Percentiles rank a stretch among this genome's conserved stretches.
Evolutionary conservation across 495 filamentous ascomycete genomes (phyloP).

Genomic region (Aspergillus ostianus): DNA sequence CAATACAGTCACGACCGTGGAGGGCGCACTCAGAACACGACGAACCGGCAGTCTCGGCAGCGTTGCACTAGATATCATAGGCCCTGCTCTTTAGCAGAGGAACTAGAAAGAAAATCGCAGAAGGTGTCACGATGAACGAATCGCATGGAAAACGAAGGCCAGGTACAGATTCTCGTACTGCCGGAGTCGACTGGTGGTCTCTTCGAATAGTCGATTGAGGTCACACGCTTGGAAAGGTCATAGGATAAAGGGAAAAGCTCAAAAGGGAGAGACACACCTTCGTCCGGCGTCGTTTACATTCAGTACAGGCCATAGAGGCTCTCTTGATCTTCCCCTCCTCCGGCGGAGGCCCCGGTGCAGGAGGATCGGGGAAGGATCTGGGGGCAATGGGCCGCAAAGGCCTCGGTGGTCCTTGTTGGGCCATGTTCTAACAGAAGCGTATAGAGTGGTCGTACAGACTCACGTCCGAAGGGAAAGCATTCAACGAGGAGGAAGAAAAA

Average conservation of each 20-base stretch:
- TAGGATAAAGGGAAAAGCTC: background rate
- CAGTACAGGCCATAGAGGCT: constrained; percentile 41
- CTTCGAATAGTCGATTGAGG: background rate
- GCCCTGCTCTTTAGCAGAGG: background rate
- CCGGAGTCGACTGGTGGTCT: background rate
- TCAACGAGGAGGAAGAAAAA: background rate
- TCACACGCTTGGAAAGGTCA: background rate
- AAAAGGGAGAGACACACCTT: constrained; percentile 30
- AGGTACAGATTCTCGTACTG: background rate
- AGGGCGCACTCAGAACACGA: constrained; percentile 37
- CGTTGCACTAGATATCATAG: constrained; percentile 22
- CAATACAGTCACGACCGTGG: constrained; percentile 37
- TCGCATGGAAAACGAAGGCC: background rate
- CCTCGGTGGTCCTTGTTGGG: constrained; percentile 26
- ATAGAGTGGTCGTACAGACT: background rate
- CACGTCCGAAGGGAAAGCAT: background rate
- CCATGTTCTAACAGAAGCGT: constrained; percentile 24
- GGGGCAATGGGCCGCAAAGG: constrained; percentile 38
- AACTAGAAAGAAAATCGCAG: background rate
- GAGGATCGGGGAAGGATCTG: constrained; percentile 19
- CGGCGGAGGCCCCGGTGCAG: constrained; percentile 15
- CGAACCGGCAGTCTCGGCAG: constrained; percentile 23
- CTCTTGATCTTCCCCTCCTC: constrained; percentile 40
- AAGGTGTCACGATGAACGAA: background rate
- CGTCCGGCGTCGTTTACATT: constrained; percentile 43